Evolutionary conservation across 2,329 filamentous ascomycete genomes (phyloP).

Genomic region (Byssoonygena ceratinophila): DNA sequence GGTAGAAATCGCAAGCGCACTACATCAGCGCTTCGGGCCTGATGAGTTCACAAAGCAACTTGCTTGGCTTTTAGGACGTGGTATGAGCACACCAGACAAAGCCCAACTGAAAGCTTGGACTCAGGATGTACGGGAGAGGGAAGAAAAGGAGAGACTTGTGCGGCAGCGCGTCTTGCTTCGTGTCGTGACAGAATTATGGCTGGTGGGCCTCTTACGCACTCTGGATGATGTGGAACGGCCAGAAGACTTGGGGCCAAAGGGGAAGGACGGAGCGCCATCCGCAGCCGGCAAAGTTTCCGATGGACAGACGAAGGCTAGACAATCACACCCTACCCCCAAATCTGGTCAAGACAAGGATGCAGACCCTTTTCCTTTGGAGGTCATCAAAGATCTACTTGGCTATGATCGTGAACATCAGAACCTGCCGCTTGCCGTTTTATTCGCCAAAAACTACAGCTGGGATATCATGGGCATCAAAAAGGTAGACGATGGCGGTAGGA

Average conservation of each 20-base stretch:
- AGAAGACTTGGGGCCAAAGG: conserved; percentile 48
- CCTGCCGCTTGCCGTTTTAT: conserved; percentile 80
- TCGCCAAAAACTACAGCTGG: conserved; percentile 94
- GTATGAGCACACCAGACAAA: conserved; percentile 83
- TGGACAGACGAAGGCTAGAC: conserved; percentile 50
- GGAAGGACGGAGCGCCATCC: conserved; percentile 41
- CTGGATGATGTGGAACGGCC: conserved; percentile 58
- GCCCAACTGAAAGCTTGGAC: conserved; percentile 65
- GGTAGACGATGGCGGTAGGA: conserved; percentile 66
- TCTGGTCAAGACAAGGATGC: conserved; percentile 55
- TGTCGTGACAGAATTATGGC: conserved; percentile 91
- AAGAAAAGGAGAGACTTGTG: conserved; percentile 85
- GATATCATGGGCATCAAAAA: conserved; percentile 77
- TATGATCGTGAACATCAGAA: conserved; percentile 90
- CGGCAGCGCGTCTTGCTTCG: conserved; percentile 77
- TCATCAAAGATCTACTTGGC: conserved; percentile 91
- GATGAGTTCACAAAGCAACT: conserved; percentile 82
- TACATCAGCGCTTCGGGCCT: conserved; percentile 89
- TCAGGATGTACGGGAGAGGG: conserved; percentile 76
- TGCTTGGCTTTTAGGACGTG: conserved; percentile 84
- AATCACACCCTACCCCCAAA: conserved; percentile 46
- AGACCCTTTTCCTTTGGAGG: conserved; percentile 91
- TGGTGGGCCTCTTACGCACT: conserved; percentile 77
- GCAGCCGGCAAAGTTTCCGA: conserved; percentile 40
- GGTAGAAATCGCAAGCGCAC: conserved; percentile 85